Evolutionary conservation across 2,329 filamentous ascomycete species (phyloP).

Genomic region (Colletotrichum sansevieriae): DNA sequence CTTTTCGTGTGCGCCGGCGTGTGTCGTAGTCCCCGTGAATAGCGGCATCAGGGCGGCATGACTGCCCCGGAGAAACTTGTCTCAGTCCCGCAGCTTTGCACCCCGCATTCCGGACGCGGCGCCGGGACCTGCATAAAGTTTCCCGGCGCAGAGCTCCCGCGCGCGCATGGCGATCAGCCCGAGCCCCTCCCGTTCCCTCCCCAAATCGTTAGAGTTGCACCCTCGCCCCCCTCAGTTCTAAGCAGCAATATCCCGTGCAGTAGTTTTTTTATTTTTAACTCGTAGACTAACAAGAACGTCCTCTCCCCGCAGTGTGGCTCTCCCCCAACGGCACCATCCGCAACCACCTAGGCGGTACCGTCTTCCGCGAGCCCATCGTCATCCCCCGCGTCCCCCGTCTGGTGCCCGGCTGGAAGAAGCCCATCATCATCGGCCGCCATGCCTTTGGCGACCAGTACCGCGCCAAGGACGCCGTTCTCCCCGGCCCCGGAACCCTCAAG

Average conservation of each 20-base stretch:
- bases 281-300: conserved; percentile 26
- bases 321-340: conserved; percentile 94
- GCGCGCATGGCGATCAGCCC: conserved; percentile 8
- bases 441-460: conserved; percentile 99
- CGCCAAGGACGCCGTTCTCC: conserved; percentile 89
- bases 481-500: conserved; percentile 87
- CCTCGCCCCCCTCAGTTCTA: neutral
- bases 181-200: conserved; percentile 22
- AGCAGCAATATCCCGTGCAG: neutral
- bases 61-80: conserved; percentile 9
- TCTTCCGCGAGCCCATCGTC: conserved; percentile 99
- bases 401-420: conserved; percentile 97
- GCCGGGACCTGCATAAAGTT: conserved; percentile 27
- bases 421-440: conserved; percentile 98
- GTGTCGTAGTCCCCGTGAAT: neutral
- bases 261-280: neutral
- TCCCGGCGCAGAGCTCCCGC: conserved; percentile 11
- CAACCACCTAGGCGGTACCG: conserved; percentile 86
- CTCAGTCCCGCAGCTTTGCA: conserved; percentile 3
- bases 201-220: conserved; percentile 17
- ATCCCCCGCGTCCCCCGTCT: conserved; percentile 93
- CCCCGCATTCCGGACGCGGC: conserved; percentile 25
- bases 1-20: conserved; percentile 20
- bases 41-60: neutral
- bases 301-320: conserved; percentile 81